Conservation (phyloP, 805 yeast species). For the Jamesozyma spencerorum region DNA sequence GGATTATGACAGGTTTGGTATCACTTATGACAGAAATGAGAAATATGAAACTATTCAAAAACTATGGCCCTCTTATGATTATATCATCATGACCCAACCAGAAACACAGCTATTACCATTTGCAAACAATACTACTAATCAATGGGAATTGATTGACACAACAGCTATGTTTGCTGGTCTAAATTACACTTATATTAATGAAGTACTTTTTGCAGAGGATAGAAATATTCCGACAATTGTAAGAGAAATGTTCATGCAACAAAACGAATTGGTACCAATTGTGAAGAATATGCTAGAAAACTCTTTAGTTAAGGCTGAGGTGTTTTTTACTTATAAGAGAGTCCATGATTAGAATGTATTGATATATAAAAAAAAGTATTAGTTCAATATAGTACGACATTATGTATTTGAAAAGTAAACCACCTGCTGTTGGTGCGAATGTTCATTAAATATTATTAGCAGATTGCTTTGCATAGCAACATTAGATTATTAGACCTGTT, state of each 20-base stretch:
- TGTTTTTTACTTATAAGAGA: slow-evolving; percentile 27
- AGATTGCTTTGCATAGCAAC: too few species aligned
- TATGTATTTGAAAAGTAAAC: too few species aligned
- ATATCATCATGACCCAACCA: slow-evolving; percentile 34
- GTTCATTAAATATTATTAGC: too few species aligned
- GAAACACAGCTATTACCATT: slow-evolving; percentile 10
- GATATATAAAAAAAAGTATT: too few species aligned
- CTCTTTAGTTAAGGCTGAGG: slow-evolving; percentile 18
- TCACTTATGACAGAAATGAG: slow-evolving; percentile 73
- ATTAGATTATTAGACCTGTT: too few species aligned
- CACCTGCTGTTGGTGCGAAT: too few species aligned
- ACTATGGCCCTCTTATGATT: slow-evolving; percentile 44
- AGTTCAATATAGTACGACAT: too few species aligned
- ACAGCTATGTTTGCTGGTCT: slow-evolving; percentile 36
- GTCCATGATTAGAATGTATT: slow-evolving; percentile 1
- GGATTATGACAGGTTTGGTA: slow-evolving; percentile 26
- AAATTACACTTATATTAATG: slow-evolving; percentile 20
- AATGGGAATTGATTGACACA: slow-evolving; percentile 37
- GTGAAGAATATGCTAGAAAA: slow-evolving; percentile 13
- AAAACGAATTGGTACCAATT: slow-evolving; percentile 4
- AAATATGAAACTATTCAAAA: slow-evolving; percentile 29
- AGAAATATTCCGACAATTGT: slow-evolving; percentile 10
- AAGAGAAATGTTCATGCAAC: slow-evolving; percentile 5
- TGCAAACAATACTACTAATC: background rate
- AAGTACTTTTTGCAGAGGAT: slow-evolving; percentile 12